Conservation (phyloP, 176 grass and related monocot species). For the Secale cereale region DNA sequence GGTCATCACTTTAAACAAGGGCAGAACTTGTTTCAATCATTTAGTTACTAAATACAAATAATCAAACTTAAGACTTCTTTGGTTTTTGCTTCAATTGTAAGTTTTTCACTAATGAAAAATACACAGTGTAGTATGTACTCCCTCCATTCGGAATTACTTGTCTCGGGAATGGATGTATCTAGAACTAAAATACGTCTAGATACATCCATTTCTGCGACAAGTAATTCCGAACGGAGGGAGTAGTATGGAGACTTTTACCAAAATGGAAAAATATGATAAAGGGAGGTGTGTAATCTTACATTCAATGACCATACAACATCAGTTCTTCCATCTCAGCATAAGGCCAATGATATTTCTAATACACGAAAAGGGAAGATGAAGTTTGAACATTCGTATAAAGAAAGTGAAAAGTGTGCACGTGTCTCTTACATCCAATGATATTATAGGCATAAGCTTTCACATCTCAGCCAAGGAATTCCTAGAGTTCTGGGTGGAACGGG, state of each 20-base stretch:
- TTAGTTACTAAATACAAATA: constrained; percentile 3
- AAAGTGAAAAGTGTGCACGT: neutral
- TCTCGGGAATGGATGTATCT: too few species aligned
- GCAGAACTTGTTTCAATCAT: neutral
- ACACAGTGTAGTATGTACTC: neutral
- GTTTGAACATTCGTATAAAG: neutral
- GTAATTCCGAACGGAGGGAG: too few species aligned
- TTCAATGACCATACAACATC: constrained; percentile 4
- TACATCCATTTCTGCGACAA: too few species aligned
- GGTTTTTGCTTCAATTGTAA: neutral
- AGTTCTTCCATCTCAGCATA: neutral
- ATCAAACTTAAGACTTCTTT: neutral
- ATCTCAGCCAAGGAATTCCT: neutral
- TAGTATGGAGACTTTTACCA: neutral
- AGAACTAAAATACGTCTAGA: too few species aligned
- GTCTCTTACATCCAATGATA: neutral
- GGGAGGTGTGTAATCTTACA: neutral
- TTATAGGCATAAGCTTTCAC: neutral
- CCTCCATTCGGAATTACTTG: too few species aligned
- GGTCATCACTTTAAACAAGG: neutral
- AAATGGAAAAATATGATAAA: neutral
- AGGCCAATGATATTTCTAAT: neutral
- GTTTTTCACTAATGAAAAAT: neutral
- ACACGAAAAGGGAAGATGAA: neutral
- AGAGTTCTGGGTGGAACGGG: neutral